Evolutionary conservation across 2,329 filamentous ascomycete species (phyloP), one percentile per base, ranked within the genome.

Genomic region (Trichothecium sympodiale): DNA sequence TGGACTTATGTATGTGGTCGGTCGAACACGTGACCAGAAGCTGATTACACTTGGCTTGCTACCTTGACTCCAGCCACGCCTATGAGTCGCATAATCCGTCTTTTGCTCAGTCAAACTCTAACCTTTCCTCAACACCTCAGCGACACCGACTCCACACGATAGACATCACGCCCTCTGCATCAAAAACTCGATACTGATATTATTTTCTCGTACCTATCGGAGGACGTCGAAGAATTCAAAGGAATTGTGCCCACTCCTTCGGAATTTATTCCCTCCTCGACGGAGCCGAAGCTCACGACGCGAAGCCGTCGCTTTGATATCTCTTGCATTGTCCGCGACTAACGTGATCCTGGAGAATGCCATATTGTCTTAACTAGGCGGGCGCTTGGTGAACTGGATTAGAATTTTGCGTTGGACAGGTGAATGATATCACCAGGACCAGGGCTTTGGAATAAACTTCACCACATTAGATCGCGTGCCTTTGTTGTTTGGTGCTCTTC

Each of bases 401-500:
- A 23, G 31, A 15, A 6, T 23, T 5, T 32, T 7, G 12, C 9
- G 15, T 10, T 6, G 20, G 15, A n/a, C 25, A 8, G 23, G 33
- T 17, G 23, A 5, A 28, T 17, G 27, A 10, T 25, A 25, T 25
- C 20, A 25, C 27, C 15, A 41, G 41, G 43, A 44, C 41, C 38
- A 40, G 38, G 39, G 42, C 38, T 43, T 51, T 46, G 51, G 50
- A 53, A 52, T 54, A 54, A 44, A 51, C 39, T 46, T 47, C 41
- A 37, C 44, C 41, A 41, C 39, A 43, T 46, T 48, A 41, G 44
- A 49, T 41, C 41, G 42, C 48, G 47, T 41, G 40, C 36, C 34
- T 41, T 30, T 28, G 33, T 40, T 49, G 43, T 43, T 34, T 40
- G 40, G 41, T 43, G 36, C 33, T 35, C 40, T 18, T 31, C 41